phyloP scores from a whole-genome alignment of 2,329 filamentous ascomycete genomes.

The Mollisiaceae sp. region DNA sequence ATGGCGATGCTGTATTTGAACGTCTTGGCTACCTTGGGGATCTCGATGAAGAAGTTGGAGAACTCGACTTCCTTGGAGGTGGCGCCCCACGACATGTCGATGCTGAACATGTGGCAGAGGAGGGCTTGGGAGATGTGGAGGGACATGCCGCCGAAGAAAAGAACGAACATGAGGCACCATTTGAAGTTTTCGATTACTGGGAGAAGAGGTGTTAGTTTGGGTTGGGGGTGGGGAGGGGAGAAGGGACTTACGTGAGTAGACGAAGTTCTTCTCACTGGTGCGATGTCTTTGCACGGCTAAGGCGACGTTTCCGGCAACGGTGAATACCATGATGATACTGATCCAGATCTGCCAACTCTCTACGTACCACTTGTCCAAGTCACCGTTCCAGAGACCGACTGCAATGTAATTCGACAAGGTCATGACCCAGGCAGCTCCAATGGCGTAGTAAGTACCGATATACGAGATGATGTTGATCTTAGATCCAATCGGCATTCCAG shows the following conservation, averaged over 20 bases:
- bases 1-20: conserved; percentile 59
- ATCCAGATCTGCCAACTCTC: conserved; percentile 82
- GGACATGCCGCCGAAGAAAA: conserved; percentile 82
- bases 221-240: too few species aligned
- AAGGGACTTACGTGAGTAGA: conserved; percentile 48
- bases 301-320: conserved; percentile 72
- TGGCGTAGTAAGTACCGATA: conserved; percentile 80
- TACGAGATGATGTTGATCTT: conserved; percentile 79
- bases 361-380: conserved; percentile 79
- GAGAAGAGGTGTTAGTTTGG: background rate
- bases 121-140: conserved; percentile 82
- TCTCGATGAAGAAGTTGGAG: conserved; percentile 83
- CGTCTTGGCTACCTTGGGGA: conserved; percentile 76
- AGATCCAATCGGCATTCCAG: conserved; percentile 74
- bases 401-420: conserved; percentile 76
- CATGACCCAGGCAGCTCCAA: conserved; percentile 76
- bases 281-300: conserved; percentile 76
- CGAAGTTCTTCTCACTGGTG: conserved; percentile 64
- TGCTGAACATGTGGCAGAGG: conserved; percentile 80
- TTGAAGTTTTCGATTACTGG: conserved; percentile 67
- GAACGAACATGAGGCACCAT: conserved; percentile 74
- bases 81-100: conserved; percentile 85
- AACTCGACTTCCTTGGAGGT: conserved; percentile 83
- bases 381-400: conserved; percentile 76
- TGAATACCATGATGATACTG: conserved; percentile 79